Evolutionary conservation across 2,329 filamentous ascomycete species (phyloP).

Genomic region (Cercospora citrullina): DNA sequence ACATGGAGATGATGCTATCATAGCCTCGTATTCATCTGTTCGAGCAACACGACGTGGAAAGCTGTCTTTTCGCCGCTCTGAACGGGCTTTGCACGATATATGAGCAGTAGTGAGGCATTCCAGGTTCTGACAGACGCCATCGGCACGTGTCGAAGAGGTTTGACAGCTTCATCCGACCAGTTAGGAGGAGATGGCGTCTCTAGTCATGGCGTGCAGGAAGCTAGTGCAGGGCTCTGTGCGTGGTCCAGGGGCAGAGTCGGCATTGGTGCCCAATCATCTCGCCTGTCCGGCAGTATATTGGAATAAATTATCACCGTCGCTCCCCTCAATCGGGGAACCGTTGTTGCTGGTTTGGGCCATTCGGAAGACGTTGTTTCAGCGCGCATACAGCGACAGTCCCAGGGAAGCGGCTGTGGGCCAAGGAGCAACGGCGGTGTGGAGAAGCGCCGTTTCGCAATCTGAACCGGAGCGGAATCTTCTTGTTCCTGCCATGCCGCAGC

Average conservation of each 20-base stretch:
- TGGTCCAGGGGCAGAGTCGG: background rate
- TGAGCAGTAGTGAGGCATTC: background rate
- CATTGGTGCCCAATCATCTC: constrained; percentile 1
- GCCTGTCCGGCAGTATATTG: background rate
- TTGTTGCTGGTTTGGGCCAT: background rate
- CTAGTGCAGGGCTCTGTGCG: constrained; percentile 11
- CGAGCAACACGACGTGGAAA: background rate
- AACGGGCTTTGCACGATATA: background rate
- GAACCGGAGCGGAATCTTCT: background rate
- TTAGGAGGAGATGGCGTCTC: background rate
- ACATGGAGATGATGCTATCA: background rate
- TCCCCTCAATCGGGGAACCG: background rate
- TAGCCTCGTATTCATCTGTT: background rate
- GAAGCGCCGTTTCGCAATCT: background rate
- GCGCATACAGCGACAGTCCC: background rate
- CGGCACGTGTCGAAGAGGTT: background rate
- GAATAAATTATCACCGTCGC: background rate
- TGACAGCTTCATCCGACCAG: background rate
- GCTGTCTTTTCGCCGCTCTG: background rate
- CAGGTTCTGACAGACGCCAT: background rate
- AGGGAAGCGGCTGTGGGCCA: background rate
- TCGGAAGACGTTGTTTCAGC: background rate
- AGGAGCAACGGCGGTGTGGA: background rate
- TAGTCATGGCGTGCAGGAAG: constrained; percentile 10
- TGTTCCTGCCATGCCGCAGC: constrained; percentile 2